Evolutionary conservation across 2,329 filamentous ascomycete genomes (phyloP).

Genomic region (Fusarium napiforme): DNA sequence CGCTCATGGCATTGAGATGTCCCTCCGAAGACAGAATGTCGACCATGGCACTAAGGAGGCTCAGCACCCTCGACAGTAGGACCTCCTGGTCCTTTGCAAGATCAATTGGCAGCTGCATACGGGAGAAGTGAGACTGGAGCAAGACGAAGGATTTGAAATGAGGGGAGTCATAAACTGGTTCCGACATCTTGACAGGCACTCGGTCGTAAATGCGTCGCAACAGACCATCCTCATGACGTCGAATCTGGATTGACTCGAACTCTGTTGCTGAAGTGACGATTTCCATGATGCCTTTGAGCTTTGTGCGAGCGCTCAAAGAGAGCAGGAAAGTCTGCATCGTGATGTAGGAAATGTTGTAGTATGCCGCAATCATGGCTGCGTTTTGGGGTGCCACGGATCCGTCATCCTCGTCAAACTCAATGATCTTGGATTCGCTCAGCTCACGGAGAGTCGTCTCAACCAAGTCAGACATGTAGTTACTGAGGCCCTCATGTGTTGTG

Average conservation of each 20-base stretch:
- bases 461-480: conserved; percentile 90
- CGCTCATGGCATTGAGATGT: conserved; percentile 95
- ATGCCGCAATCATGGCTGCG: conserved; percentile 96
- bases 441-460: conserved; percentile 94
- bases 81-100: conserved; percentile 95
- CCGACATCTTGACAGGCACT: conserved; percentile 92
- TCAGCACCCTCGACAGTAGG: conserved; percentile 85
- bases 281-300: conserved; percentile 96
- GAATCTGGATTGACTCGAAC: conserved; percentile 94
- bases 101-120: conserved; percentile 96
- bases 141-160: conserved; percentile 99
- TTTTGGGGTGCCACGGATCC: conserved; percentile 90
- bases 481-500: conserved; percentile 91
- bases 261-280: conserved; percentile 97
- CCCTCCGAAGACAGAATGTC: conserved; percentile 96
- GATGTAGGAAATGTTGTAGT: conserved; percentile 99
- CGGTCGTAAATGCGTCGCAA: conserved; percentile 94
- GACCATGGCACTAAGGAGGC: conserved; percentile 89
- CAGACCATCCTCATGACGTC: conserved; percentile 88
- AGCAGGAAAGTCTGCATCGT: conserved; percentile 99
- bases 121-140: conserved; percentile 94
- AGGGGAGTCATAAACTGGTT: conserved; percentile 88
- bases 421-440: conserved; percentile 90
- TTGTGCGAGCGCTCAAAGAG: conserved; percentile 87
- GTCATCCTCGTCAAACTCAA: conserved; percentile 94